Percentiles rank a stretch among this genome's conserved stretches.
phyloP scores from a whole-genome alignment of 225 moss, liverwort and hornwort species.

The Takakia lepidozioides region DNA sequence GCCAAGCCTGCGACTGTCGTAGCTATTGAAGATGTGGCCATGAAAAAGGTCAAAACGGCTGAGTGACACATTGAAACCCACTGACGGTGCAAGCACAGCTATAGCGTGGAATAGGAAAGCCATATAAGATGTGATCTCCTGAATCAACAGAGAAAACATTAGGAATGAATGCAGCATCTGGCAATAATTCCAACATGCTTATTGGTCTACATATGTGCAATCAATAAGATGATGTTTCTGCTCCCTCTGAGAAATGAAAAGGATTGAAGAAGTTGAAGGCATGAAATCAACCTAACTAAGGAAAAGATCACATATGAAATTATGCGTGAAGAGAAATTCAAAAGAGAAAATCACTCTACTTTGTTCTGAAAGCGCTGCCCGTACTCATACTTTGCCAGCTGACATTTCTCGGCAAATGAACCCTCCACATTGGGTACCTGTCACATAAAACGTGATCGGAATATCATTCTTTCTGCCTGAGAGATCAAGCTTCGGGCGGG shows the following conservation, averaged over 20 bases:
- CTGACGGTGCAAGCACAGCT: conserved; percentile 55
- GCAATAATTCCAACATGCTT: too few species aligned
- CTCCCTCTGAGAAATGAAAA: too few species aligned
- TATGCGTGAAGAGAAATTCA: too few species aligned
- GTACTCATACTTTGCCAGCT: conserved; percentile 71
- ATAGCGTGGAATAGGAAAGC: conserved; percentile 71
- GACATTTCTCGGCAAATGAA: conserved; percentile 45
- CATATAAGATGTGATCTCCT: conserved; percentile 74
- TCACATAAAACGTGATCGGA: conserved; percentile 1
- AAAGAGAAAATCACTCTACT: too few species aligned
- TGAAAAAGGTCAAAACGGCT: conserved; percentile 93
- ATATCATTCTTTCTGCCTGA: too few species aligned
- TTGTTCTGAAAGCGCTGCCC: conserved; percentile 65
- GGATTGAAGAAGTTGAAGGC: too few species aligned
- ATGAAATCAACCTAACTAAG: too few species aligned
- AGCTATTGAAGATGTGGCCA: conserved; percentile 88
- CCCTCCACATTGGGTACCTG: conserved; percentile 89
- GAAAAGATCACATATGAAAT: not conserved
- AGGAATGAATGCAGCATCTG: too few species aligned
- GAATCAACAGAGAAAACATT: conserved; percentile 12
- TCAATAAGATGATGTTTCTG: too few species aligned
- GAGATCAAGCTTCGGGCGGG: too few species aligned
- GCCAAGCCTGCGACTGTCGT: conserved; percentile 73
- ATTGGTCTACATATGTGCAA: too few species aligned
- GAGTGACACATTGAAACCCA: conserved; percentile 79